phyloP scores from a whole-genome alignment of 2,329 filamentous ascomycete genomes.

The Ophiostoma quercus region DNA sequence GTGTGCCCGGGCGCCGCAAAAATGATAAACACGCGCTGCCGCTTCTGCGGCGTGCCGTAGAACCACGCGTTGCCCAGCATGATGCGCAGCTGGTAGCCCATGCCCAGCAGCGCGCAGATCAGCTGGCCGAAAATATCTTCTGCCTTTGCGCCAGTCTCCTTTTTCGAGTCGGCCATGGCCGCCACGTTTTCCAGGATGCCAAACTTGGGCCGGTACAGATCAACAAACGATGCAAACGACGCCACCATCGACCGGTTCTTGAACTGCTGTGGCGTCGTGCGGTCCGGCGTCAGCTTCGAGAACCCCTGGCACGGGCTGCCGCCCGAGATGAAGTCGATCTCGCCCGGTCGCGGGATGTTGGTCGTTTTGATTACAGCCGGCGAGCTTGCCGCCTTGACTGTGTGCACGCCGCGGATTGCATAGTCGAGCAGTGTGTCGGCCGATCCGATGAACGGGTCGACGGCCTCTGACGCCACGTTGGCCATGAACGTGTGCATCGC shows the following conservation, averaged over 20 bases:
- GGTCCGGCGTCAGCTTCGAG: conserved; percentile 57
- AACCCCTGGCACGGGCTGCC: conserved; percentile 78
- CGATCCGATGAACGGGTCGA: conserved; percentile 62
- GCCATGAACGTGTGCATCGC: conserved; percentile 71
- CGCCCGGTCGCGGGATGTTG: conserved; percentile 53
- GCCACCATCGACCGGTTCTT: conserved; percentile 73
- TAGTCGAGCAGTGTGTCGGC: conserved; percentile 61
- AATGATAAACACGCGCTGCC: conserved; percentile 64
- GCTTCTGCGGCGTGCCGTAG: conserved; percentile 59
- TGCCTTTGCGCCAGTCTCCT: conserved; percentile 26
- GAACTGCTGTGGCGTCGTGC: conserved; percentile 49
- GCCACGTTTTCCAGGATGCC: conserved; percentile 73
- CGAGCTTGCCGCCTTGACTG: conserved; percentile 34
- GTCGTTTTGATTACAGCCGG: not conserved
- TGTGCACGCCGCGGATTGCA: conserved; percentile 39
- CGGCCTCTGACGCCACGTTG: conserved; percentile 45
- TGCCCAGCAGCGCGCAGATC: conserved; percentile 64
- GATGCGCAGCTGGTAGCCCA: conserved; percentile 71
- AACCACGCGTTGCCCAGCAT: conserved; percentile 65
- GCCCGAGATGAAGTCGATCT: conserved; percentile 63
- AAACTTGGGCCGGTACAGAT: conserved; percentile 70
- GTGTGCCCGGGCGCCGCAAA: conserved; percentile 62
- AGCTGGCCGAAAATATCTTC: conserved; percentile 68
- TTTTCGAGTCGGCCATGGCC: conserved; percentile 42
- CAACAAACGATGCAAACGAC: conserved; percentile 67